Conservation (phyloP, 179 eudicot genomes). For the Gypsophila paniculata region DNA sequence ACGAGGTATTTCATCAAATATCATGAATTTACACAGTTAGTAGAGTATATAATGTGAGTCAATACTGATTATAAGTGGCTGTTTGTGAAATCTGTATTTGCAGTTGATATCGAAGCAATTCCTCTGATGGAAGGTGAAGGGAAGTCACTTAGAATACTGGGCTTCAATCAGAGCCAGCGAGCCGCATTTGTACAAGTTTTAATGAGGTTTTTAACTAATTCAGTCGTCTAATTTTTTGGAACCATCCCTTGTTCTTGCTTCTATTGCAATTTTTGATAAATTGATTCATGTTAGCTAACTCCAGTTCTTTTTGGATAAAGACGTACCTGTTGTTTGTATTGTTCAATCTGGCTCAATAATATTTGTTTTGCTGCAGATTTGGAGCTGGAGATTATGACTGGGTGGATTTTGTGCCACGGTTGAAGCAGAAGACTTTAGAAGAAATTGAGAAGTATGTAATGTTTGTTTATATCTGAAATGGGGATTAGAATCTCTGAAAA, state of each 20-base stretch:
- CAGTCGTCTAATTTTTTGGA: constrained; percentile 4
- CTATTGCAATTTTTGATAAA: not conserved
- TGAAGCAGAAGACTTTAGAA: constrained; percentile 82
- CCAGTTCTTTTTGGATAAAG: not conserved
- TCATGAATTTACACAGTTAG: not conserved
- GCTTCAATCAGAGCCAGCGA: constrained; percentile 90
- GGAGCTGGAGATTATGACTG: constrained; percentile 87
- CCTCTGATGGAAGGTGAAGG: constrained; percentile 99
- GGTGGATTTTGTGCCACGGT: constrained; percentile 75
- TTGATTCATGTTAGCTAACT: not conserved
- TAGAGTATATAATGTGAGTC: not conserved
- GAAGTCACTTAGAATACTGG: constrained; percentile 71
- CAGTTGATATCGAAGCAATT: constrained; percentile 60
- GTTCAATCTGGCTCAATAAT: constrained; percentile 6
- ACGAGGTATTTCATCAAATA: constrained; percentile 51
- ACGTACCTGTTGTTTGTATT: not conserved
- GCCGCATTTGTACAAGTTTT: constrained; percentile 82
- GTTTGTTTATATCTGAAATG: not conserved
- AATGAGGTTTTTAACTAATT: constrained; percentile 61
- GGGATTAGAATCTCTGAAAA: not conserved
- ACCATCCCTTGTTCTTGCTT: constrained; percentile 1
- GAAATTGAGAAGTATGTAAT: constrained; percentile 74
- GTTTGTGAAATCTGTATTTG: constrained; percentile 21
- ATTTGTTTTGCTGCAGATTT: constrained; percentile 47
- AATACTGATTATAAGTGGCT: constrained; percentile 6